A percentile compares a stretch with the other conserved stretches of the same genome.
Conservation (phyloP, 352 stramenopile species). For the Phytopythium aichiense region DNA sequence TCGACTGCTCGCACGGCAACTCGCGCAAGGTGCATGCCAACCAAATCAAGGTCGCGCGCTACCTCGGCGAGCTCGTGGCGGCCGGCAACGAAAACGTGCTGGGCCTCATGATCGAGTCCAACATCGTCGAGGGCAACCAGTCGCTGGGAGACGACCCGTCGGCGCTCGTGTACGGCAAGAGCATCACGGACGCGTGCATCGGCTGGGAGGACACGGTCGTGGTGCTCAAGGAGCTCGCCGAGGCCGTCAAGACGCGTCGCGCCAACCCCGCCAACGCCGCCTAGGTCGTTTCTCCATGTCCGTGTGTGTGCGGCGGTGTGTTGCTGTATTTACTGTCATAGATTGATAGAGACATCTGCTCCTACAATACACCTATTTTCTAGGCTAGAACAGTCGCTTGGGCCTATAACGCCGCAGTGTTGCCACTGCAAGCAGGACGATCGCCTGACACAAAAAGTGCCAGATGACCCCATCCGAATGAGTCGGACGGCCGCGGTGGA, state of each 20-base stretch:
- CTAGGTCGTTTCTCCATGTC: background rate
- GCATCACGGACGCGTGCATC: conserved; percentile 86
- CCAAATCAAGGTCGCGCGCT: conserved; percentile 71
- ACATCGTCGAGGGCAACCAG: conserved; percentile 86
- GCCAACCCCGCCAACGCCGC: conserved; percentile 11
- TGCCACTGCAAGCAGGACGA: no score
- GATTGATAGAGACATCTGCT: conserved; percentile 5
- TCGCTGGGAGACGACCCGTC: conserved; percentile 57
- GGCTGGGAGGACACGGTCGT: conserved; percentile 78
- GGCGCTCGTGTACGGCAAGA: conserved; percentile 82
- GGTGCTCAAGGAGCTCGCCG: conserved; percentile 51
- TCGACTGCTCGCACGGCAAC: conserved; percentile 89
- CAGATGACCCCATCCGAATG: no score
- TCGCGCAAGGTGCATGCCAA: conserved; percentile 81
- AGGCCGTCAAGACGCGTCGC: conserved; percentile 47
- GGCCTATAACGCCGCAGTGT: no score
- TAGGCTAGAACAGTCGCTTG: no score
- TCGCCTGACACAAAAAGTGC: no score
- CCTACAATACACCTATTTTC: no score
- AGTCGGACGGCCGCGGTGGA: no score
- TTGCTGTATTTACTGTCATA: conserved; percentile 4
- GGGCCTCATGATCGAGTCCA: conserved; percentile 88
- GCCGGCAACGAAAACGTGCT: conserved; percentile 65
- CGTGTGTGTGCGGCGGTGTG: background rate
- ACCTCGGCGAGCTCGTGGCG: conserved; percentile 61